Evolutionary conservation across 164 flowering plant genomes (phyloP), one percentile per base, ranked within the genome.

Genomic region (Houttuynia cordata): DNA sequence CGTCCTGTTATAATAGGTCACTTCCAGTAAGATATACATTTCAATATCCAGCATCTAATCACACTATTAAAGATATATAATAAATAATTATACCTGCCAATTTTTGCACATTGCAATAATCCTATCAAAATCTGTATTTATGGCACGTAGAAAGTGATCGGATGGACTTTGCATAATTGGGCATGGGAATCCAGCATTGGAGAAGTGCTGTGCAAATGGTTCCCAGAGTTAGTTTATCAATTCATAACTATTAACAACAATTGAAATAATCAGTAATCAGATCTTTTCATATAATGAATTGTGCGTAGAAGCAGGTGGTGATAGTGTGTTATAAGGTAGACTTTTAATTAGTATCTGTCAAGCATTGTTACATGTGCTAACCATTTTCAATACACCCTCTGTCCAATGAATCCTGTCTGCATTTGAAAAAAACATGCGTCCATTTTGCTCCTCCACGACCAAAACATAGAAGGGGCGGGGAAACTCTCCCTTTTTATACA

Each of bases 91-190:
- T 12, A 93, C 99, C 99, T 94, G 95, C 95, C 97, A 90, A 62
- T 81, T 91, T 77, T 91, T 94, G 79, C 97, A 91, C 96, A 91
- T 91, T 62, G 93, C 86, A 68, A 94, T 94, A 55, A 94, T 94
- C 79, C 96, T 73, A 69, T 94, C 99, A 62, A 94, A 94, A 69
- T 94, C 99, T 25, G 97, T 83, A 73, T 94, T 94, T 67, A 94
- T 87, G 24, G 99, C 99, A 53, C 97, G 94, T 61, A 94, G 68
- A 73, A 93, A 93, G 75, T 90, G 97, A 79, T 94, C 99, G n/a
- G 99, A 94, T 53, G 99, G 99, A 74, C 99, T 94, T 86, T 94
- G 99, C 99, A 94, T 94, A 10, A 94, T 94, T 49, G 99, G 99
- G 72, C 99, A 94, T 65, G 99, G 97, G 73, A 94, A 94, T 75